phyloP scores from a whole-genome alignment of 495 filamentous ascomycete species.

The Echria macrotheca region DNA sequence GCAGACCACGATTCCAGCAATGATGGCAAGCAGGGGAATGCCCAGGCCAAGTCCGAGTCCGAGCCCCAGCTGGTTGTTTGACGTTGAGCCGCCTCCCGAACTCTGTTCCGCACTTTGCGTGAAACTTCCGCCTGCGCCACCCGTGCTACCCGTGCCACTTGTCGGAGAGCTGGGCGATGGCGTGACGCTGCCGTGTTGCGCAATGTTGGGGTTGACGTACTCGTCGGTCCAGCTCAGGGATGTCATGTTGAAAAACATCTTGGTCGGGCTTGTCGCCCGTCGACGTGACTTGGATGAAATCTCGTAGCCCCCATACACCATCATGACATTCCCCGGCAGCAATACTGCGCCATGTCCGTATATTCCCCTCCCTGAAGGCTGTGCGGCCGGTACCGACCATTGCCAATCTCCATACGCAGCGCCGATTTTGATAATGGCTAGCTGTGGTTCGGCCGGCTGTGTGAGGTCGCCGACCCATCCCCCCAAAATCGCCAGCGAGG shows the following conservation, averaged over 20 bases:
- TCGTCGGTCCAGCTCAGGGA: conserved; percentile 62
- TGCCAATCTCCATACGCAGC: conserved; percentile 68
- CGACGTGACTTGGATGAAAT: conserved; percentile 38
- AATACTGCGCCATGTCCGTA: conserved; percentile 83
- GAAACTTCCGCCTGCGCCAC: neutral
- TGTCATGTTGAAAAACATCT: conserved; percentile 74
- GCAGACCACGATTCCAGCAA: conserved; percentile 46
- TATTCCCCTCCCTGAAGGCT: conserved; percentile 51
- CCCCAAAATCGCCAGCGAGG: conserved; percentile 67
- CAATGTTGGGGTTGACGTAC: conserved; percentile 55
- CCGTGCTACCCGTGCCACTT: neutral
- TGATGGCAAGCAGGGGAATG: conserved; percentile 54
- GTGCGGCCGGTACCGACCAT: conserved; percentile 60
- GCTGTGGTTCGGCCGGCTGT: conserved; percentile 70
- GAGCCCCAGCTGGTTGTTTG: conserved; percentile 32
- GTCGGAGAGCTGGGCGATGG: neutral
- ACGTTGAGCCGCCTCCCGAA: neutral
- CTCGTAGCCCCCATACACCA: conserved; percentile 75
- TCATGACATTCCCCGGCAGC: conserved; percentile 83
- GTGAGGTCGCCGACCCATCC: conserved; percentile 84
- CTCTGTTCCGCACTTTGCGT: neutral
- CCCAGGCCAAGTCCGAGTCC: conserved; percentile 69
- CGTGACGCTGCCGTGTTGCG: neutral
- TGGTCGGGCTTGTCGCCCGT: conserved; percentile 30
- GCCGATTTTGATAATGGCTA: conserved; percentile 69